Evolutionary conservation across 2,329 filamentous ascomycete genomes (phyloP), one percentile per base, ranked within the genome.

Genomic region (Fusarium nygamai): DNA sequence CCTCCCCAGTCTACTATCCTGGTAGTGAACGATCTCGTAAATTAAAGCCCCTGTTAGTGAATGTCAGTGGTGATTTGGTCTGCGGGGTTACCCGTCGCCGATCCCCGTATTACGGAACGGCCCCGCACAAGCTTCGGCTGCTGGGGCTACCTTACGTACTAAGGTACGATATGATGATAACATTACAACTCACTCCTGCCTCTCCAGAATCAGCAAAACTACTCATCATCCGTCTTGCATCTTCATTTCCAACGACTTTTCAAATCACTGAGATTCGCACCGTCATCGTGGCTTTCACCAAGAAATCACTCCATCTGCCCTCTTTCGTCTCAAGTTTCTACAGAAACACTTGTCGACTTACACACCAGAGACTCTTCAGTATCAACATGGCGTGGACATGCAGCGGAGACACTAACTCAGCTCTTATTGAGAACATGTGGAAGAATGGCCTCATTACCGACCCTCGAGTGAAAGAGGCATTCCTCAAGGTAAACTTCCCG

Each of bases 321-420:
- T 69, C 48, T 41, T 38, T 53, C 5, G 29, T 64, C 9, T 46
- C 60, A 8, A 47, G 33, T 29, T 57, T 56, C 13, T 64, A 47
- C 13, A 64, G 34, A 36, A 50, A 59, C 14, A 43, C 61, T 31
- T 12, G 27, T 41, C 67, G 56, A 34, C 46, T 69, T 68, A 68
- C 51, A 58, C 68, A 56, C 8, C 44, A 60, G n/a, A 53, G 44
- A 29, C 59, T 57, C 58, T 61, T 47, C 16, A 53, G 43, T 24
- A 67, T 81, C 77, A 82, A 68, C 68, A 98, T 99, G 96, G 95
- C 96, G 68, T 99, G 96, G 96, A 90, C 91, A 75, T 94, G 93
- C 82, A 93, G 92, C 12, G 96, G 94, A 69, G 84, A 84, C 9
- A 90, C 91, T 34, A 98, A 98, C 82, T 83, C 84, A 46, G 91